Conservation (phyloP, 2,329 filamentous ascomycete species). For the Penicillium sp. region DNA sequence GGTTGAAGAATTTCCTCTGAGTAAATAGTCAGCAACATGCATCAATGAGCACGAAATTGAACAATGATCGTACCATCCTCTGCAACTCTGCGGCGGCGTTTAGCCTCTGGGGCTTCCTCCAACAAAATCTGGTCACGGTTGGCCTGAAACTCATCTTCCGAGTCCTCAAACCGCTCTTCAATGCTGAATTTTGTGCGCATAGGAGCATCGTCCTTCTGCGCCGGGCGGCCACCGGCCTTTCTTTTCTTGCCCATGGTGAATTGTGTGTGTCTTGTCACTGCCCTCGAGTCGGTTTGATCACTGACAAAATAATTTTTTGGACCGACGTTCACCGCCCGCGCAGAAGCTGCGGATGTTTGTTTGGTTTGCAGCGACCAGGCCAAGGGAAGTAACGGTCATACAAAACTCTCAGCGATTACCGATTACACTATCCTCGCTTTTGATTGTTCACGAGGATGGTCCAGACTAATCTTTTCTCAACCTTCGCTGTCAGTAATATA, state of each 20-base stretch:
- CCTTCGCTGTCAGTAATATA: no score
- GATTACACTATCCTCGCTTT: no score
- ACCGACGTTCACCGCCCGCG: constrained; percentile 37
- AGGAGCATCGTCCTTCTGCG: constrained; percentile 37
- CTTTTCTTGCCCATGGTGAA: constrained; percentile 61
- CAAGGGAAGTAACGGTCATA: constrained; percentile 4
- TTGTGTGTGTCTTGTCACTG: constrained; percentile 12
- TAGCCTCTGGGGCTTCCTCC: constrained; percentile 77
- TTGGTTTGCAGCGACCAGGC: constrained; percentile 26
- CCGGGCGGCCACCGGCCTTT: constrained; percentile 64
- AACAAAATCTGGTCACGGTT: constrained; percentile 84
- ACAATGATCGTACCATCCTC: constrained; percentile 61
- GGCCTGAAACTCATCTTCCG: constrained; percentile 90
- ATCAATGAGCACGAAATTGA: not conserved
- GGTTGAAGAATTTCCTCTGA: constrained; percentile 61
- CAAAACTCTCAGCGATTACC: constrained; percentile 14
- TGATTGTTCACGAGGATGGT: no score
- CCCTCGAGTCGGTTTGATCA: constrained; percentile 11
- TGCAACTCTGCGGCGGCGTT: constrained; percentile 70
- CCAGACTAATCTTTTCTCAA: no score
- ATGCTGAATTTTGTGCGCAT: constrained; percentile 42
- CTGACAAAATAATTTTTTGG: constrained; percentile 43
- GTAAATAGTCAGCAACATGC: constrained; percentile 21
- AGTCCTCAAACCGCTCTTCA: constrained; percentile 82
- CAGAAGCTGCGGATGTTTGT: constrained; percentile 24